A percentile compares a stretch with the other conserved stretches of the same genome.
Conservation (phyloP, 352 stramenopile species). For the Phytophthora agathidicida region DNA sequence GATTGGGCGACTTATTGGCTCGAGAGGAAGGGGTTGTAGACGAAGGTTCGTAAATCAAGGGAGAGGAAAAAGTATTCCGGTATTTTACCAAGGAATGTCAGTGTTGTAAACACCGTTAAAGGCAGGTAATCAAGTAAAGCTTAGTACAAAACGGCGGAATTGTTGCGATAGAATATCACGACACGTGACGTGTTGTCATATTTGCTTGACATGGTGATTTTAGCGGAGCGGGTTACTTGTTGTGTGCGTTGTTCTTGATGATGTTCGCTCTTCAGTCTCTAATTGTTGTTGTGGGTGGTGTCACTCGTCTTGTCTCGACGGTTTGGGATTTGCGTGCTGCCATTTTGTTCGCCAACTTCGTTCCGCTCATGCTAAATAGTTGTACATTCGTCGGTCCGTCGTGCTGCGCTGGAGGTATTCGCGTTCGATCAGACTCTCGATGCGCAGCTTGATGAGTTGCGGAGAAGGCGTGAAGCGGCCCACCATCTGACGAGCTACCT, state of each 20-base stretch:
- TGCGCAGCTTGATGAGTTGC: conserved; percentile 98
- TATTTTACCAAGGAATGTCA: background rate
- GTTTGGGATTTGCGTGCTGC: background rate
- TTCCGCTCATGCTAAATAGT: conserved; percentile 95
- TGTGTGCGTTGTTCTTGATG: too few relatives aligned
- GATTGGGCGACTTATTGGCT: conserved; percentile 22
- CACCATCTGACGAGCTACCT: conserved; percentile 88
- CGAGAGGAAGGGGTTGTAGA: background rate
- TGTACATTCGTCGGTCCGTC: conserved; percentile 94
- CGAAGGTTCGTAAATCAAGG: background rate
- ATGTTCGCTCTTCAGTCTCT: conserved; percentile 1
- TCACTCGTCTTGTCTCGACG: background rate
- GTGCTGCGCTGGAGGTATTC: conserved; percentile 98
- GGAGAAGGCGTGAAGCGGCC: conserved; percentile 94
- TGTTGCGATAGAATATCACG: conserved; percentile 11
- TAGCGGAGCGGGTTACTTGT: too few relatives aligned
- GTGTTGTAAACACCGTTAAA: background rate
- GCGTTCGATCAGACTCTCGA: conserved; percentile 98
- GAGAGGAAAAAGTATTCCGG: background rate
- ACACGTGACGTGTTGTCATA: conserved; percentile 1
- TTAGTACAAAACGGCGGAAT: background rate
- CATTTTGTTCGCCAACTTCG: background rate
- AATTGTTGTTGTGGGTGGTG: too few relatives aligned
- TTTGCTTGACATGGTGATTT: too few relatives aligned
- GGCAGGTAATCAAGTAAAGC: too few relatives aligned